Conservation (phyloP, 2,329 filamentous ascomycete genomes). For the Botryotinia narcissicola region DNA sequence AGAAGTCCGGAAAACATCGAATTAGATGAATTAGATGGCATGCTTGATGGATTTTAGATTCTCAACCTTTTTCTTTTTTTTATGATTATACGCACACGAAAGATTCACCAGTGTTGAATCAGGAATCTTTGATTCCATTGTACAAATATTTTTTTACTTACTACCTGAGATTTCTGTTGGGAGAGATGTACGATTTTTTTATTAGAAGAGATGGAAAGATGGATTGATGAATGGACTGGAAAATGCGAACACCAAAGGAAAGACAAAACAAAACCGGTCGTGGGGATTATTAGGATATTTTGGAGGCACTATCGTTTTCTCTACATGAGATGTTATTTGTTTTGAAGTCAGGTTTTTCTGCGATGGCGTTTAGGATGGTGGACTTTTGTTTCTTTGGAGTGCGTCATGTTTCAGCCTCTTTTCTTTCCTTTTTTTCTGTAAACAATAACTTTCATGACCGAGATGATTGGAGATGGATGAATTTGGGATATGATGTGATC, state of each 20-base stretch:
- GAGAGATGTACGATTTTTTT: conserved; percentile 7
- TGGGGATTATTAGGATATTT: background rate
- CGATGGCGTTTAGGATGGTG: background rate
- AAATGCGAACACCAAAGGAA: conserved; percentile 2
- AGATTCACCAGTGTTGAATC: conserved; percentile 2
- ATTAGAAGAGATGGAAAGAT: conserved; percentile 11
- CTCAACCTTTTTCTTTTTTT: background rate
- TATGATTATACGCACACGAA: conserved; percentile 6
- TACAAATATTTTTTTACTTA: conserved; percentile 7
- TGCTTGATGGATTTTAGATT: conserved; percentile 65
- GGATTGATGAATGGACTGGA: background rate
- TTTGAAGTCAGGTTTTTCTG: background rate
- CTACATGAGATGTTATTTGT: background rate
- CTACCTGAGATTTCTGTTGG: background rate
- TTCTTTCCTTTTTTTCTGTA: background rate
- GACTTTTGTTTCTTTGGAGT: background rate
- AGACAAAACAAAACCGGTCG: background rate
- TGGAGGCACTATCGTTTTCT: conserved; percentile 8
- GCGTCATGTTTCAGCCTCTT: background rate
- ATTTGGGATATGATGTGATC: background rate
- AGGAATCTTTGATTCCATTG: conserved; percentile 10
- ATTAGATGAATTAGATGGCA: conserved; percentile 86
- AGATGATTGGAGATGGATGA: conserved; percentile 6
- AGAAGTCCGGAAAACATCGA: conserved; percentile 84
- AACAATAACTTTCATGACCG: background rate